Base-by-base conservation (phyloP, 2,329 filamentous ascomycete species). In the Amylocarpus encephaloides region DNA sequence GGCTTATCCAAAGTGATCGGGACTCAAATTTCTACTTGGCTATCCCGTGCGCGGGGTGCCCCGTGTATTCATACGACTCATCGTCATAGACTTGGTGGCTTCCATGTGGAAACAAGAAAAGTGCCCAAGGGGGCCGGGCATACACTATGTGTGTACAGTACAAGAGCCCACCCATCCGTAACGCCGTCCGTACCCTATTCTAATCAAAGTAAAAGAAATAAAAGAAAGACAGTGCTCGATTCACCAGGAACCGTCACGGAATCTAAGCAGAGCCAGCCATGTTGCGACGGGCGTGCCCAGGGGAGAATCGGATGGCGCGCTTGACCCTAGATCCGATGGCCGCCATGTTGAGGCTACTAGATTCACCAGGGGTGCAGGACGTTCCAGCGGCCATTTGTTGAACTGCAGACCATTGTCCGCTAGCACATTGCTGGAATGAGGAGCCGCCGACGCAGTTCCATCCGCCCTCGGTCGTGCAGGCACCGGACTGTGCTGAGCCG, bases 381-480 rank as follows among this genome's bases (percentile, higher is more conserved):
- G 74, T 75, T 1, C 78, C 78, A 0, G 64, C 59, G 0, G 78
- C 71, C 11, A 80, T 58, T 0, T 54, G 38, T 52, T 71, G 69
- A 2, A 64, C 49, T 0, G 65, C 59, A 2, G 76, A 75, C 78
- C 78, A 81, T 0, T 56, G 34, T 7, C 78, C 77, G 2, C 71
- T 73, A 6, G 71, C 78, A 51, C 78, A 81, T 43, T 75, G 76
- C 64, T 80, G 77, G 71, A 72, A 81, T 0, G 71, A 70, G 1
- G 61, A 67, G 12, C 76, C 75, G 0, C 62, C 67, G 6, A 79
- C 66, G 55, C 78, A 81, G 68, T 79, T 79, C 73, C 73, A 81
- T 10, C 64, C 61, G 1, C 77, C 78, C 41, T 79, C 75, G 6
- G 68, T 60, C 57, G 69, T 58, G 64, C 77, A 80, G 16, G 38